phyloP scores from a whole-genome alignment of 2,329 filamentous ascomycete genomes.

The Aspergillus carbonarius region DNA sequence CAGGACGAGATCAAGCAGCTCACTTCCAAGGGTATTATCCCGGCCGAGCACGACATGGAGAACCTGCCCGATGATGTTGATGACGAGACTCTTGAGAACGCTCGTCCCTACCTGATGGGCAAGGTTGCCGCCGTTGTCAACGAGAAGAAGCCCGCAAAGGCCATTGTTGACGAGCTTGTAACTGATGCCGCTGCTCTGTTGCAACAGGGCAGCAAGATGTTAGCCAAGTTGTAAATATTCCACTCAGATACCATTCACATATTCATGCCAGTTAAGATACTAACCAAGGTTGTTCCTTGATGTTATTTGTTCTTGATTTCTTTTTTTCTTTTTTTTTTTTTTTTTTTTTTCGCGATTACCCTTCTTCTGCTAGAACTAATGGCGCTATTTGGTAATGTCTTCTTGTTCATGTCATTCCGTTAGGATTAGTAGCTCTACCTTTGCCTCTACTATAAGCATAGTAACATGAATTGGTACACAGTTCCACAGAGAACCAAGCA shows the following conservation, averaged over 20 bases:
- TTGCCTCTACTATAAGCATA: too few relatives aligned
- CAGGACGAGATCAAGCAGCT: conserved; percentile 87
- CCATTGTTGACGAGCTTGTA: conserved; percentile 91
- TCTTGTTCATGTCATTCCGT: too few relatives aligned
- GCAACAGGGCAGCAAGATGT: conserved; percentile 64
- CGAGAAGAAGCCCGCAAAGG: conserved; percentile 88
- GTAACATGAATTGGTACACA: too few relatives aligned
- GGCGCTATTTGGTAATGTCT: too few relatives aligned
- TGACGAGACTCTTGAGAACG: conserved; percentile 88
- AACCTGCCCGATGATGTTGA: conserved; percentile 69
- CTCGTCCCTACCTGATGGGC: conserved; percentile 90
- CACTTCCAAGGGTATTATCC: conserved; percentile 83
- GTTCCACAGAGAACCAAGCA: too few relatives aligned
- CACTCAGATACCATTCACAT: conserved; percentile 10
- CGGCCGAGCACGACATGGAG: conserved; percentile 93
- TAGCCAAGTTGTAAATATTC: conserved; percentile 65
- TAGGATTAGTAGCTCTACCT: too few relatives aligned
- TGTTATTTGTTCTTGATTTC: too few relatives aligned
- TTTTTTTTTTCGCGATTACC: neutral
- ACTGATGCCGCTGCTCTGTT: conserved; percentile 72
- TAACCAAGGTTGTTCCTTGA: neutral
- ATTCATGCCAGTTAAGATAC: neutral
- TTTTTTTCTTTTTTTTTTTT: too few relatives aligned
- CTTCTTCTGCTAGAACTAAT: neutral
- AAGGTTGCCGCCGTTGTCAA: conserved; percentile 93